Base-by-base conservation (phyloP, 2,329 filamentous ascomycete species). In the Phaeosphaeriaceae sp. region DNA sequence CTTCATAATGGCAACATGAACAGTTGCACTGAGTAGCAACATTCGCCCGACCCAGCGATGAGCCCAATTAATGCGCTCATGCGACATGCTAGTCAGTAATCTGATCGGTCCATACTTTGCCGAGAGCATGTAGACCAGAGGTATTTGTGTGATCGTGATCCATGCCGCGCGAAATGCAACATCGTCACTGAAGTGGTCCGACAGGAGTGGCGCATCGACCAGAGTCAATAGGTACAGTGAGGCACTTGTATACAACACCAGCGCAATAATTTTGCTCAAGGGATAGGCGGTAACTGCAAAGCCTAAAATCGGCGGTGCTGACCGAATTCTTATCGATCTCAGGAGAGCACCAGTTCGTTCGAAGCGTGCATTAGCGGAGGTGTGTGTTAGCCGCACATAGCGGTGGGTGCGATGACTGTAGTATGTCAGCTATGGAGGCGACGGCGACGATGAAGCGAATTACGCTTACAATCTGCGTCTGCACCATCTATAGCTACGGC, bases 161-260 rank as follows among this genome's bases (percentile, higher is more conserved):
- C 72, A 74, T 11, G 69, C 72, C 4, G 69, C 70, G 21, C 72
- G 67, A 40, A 73, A 73, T 7, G 68, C 69, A 17, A 74, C 61
- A 53, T 74, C 68, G 48, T 73, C 71, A 22, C 62, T n/a, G 46
- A 69, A 74, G 27, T 72, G 67, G 15, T 47, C 25, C 1, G 68
- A 69, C 1, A 66, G 57, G 2, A 49, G 40, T 2, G 71, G 70
- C 3, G 69, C 67, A 52, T 69, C 61, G 2, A 74, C 68, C 15
- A 58, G 58, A 2, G 67, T 46, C 3, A 72, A 56, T 1, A 69
- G 48, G 3, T 55, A 48, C 2, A 49, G 17, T 7, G 66, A 52
- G 1, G 58, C 33, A 19, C 24, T 40, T 3, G 33, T 33, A 52
- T 71, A 71, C 19, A 40, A 20, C 1, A 49, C 11, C 1, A 63